These are phyloP conservation scores for Beta vulgaris DNA, from an alignment of 148 eudicot species.

Conservation along the genomic window DNA sequence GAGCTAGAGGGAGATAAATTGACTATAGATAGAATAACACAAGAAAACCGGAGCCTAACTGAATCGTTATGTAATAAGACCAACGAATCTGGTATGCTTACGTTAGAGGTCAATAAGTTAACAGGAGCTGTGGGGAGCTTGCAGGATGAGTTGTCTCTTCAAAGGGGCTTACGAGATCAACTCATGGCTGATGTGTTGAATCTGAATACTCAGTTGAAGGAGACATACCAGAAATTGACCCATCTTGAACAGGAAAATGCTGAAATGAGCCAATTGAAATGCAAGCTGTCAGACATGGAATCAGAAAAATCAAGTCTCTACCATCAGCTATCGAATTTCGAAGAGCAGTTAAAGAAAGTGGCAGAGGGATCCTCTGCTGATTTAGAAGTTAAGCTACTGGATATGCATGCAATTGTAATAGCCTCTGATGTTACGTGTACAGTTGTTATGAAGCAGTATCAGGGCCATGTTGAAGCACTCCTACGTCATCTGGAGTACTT, in stretches of 20 bases:
- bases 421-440: conserved; percentile 50
- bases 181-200: conserved; percentile 40
- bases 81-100: conserved; percentile 47
- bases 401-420: conserved; percentile 41
- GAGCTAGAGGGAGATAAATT: conserved; percentile 50
- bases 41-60: conserved; percentile 48
- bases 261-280: conserved; percentile 32
- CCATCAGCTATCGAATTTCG: conserved; percentile 34
- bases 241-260: conserved; percentile 21
- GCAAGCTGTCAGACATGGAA: conserved; percentile 22
- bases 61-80: conserved; percentile 42
- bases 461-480: conserved; percentile 40
- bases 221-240: conserved; percentile 24
- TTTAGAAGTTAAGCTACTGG: conserved; percentile 34
- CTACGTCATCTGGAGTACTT: conserved; percentile 31
- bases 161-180: conserved; percentile 45
- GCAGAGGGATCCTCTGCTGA: conserved; percentile 19
- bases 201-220: conserved; percentile 40
- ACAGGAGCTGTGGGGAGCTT: conserved; percentile 47
- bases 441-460: conserved; percentile 46
- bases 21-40: conserved; percentile 44
- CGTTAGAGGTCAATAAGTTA: conserved; percentile 48
- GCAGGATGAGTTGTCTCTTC: conserved; percentile 51
- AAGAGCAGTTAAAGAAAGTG: conserved; percentile 34
- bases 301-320: conserved; percentile 30